Evolutionary conservation across 2,329 filamentous ascomycete genomes (phyloP).

Genomic region (Thielaviopsis euricoi): DNA sequence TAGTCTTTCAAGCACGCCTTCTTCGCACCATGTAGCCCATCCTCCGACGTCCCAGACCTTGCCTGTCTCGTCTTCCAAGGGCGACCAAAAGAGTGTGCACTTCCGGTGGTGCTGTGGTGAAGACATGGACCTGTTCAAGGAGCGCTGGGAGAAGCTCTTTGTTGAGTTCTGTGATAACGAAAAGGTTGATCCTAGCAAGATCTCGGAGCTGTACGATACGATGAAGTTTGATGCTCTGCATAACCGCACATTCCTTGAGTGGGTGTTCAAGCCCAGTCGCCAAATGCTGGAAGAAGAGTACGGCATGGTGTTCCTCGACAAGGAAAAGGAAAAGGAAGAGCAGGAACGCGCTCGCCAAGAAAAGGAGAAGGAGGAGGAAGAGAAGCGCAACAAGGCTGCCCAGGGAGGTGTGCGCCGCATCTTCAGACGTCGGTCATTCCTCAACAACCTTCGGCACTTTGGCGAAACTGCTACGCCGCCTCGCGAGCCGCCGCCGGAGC

Average conservation of each 20-base stretch:
- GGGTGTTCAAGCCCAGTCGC: constrained; percentile 83
- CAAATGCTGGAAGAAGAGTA: constrained; percentile 60
- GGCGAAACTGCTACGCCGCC: constrained; percentile 30
- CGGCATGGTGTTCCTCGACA: constrained; percentile 19
- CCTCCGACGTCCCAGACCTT: constrained; percentile 1
- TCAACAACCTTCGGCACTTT: constrained; percentile 33
- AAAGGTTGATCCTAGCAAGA: constrained; percentile 97
- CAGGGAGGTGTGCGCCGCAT: constrained; percentile 26
- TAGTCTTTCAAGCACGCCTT: constrained; percentile 21
- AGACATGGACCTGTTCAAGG: constrained; percentile 84
- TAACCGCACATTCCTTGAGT: constrained; percentile 90
- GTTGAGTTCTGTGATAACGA: constrained; percentile 91
- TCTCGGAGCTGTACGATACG: constrained; percentile 94
- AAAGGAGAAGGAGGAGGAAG: constrained; percentile 26
- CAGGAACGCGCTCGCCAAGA: constrained; percentile 4
- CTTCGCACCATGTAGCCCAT: neutral
- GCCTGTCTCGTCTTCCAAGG: neutral
- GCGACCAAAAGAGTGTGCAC: constrained; percentile 7
- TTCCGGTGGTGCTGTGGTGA: constrained; percentile 86
- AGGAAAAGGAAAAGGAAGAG: constrained; percentile 20
- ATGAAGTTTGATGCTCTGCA: constrained; percentile 99
- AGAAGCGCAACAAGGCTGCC: constrained; percentile 16
- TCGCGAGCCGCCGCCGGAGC: constrained; percentile 29
- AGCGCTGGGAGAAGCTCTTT: constrained; percentile 97
- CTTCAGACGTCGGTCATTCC: constrained; percentile 44